A percentile compares a stretch with the other conserved stretches of the same genome.
Conservation (phyloP, 805 yeast species). For the Candida jianshihensis region DNA sequence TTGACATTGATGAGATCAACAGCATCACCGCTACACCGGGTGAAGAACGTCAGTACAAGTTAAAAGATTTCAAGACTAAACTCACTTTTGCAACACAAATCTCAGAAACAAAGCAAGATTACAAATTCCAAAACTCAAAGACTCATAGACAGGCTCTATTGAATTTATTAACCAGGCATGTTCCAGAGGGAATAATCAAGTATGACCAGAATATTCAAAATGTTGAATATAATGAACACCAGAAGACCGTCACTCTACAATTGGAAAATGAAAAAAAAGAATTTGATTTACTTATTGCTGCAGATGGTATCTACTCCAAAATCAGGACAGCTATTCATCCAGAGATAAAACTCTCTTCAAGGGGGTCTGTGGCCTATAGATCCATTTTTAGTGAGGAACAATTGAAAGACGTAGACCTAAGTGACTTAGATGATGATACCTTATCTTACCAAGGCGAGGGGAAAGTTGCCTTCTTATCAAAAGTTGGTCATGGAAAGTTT, state of each 20-base stretch:
- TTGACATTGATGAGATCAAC: slow-evolving; percentile 1
- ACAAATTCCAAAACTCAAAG: not conserved
- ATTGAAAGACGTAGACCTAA: not conserved
- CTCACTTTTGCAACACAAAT: not conserved
- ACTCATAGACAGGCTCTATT: slow-evolving; percentile 1
- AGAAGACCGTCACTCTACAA: not conserved
- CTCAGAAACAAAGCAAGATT: not conserved
- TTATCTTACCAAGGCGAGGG: not conserved
- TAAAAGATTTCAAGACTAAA: not conserved
- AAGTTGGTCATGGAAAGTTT: not conserved
- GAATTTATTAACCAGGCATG: not conserved
- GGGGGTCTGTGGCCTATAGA: slow-evolving; percentile 3
- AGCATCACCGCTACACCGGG: not conserved
- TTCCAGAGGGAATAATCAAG: slow-evolving; percentile 1
- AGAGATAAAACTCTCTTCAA: not conserved
- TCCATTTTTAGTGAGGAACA: not conserved
- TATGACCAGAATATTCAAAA: not conserved
- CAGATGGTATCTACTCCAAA: slow-evolving; percentile 5
- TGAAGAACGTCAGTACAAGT: not conserved
- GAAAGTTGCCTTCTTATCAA: not conserved
- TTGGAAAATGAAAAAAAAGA: not conserved
- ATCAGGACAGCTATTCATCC: not conserved
- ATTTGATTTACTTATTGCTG: slow-evolving; percentile 2
- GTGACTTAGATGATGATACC: not conserved
- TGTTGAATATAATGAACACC: not conserved